A percentile compares a stretch with the other conserved stretches of the same genome.
These are phyloP conservation scores for Sarocladium oryzae DNA, from an alignment of 2,329 filamentous ascomycete genomes.

Conservation along the genomic window DNA sequence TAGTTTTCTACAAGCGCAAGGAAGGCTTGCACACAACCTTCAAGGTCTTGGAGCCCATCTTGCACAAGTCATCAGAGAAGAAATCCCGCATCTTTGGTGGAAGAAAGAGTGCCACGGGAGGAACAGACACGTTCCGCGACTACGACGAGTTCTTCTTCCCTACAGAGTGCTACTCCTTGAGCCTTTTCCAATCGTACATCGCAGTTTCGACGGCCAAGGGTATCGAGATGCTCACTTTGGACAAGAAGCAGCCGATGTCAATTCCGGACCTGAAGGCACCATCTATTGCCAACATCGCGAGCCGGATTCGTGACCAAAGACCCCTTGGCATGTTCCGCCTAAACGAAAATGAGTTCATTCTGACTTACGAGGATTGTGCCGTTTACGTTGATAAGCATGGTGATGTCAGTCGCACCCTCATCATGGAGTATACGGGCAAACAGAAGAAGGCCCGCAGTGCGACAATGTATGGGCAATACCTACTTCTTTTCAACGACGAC, in stretches of 20 bases:
- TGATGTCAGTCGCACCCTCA: constrained; percentile 85
- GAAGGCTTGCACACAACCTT: constrained; percentile 90
- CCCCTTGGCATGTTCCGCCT: constrained; percentile 96
- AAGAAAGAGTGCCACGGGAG: constrained; percentile 55
- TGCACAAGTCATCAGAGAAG: constrained; percentile 85
- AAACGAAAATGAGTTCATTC: constrained; percentile 83
- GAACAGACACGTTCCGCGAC: constrained; percentile 93
- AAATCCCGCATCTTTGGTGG: constrained; percentile 61
- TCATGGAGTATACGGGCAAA: constrained; percentile 98
- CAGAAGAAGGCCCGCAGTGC: constrained; percentile 70
- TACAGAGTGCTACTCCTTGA: constrained; percentile 88
- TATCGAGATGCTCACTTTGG: constrained; percentile 91
- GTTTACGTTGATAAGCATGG: constrained; percentile 98
- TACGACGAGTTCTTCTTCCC: constrained; percentile 99
- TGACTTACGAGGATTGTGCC: constrained; percentile 91
- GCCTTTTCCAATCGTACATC: constrained; percentile 91
- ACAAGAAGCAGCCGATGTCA: constrained; percentile 93
- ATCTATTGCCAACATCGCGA: constrained; percentile 77
- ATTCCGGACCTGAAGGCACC: constrained; percentile 79
- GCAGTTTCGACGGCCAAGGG: constrained; percentile 87
- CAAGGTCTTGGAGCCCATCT: constrained; percentile 92
- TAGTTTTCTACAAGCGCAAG: constrained; percentile 96
- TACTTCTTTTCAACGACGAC: constrained; percentile 89
- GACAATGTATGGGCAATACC: constrained; percentile 84
- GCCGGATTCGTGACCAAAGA: constrained; percentile 72